Conservation (phyloP, 139 green algal genomes). For the Chlorella sp. region DNA sequence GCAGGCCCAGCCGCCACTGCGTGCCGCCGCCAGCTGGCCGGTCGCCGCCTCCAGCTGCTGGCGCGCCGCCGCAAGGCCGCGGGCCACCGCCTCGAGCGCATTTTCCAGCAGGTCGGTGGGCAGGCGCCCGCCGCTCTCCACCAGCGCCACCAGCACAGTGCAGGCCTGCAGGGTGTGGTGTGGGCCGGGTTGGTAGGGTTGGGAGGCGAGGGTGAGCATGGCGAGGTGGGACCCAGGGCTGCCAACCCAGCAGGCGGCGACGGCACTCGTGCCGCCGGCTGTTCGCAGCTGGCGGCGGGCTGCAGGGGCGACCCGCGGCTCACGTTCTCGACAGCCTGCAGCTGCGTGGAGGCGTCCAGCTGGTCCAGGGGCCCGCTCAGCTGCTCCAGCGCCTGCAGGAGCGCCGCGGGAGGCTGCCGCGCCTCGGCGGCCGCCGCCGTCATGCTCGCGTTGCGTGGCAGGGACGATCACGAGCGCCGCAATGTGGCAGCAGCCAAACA, state of each 20-base stretch:
- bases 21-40: not conserved
- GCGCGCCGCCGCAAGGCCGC: not conserved
- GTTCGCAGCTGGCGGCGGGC: not conserved
- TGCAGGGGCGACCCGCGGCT: not conserved
- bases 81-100: not conserved
- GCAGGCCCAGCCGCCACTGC: not conserved
- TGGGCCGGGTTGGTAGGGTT: not conserved
- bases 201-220: not conserved
- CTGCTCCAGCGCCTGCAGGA: no score
- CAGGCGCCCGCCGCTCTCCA: not conserved
- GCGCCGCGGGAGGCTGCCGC: no score
- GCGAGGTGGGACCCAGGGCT: not conserved
- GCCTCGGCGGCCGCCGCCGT: no score
- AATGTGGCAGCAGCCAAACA: no score
- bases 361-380: no score
- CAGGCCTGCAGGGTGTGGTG: slow-evolving; percentile 15
- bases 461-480: no score
- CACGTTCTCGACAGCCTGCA: not conserved
- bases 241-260: not conserved
- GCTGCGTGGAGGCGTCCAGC: no score
- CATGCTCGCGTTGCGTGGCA: no score
- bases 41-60: not conserved
- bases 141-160: not conserved
- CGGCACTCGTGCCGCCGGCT: not conserved
- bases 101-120: slow-evolving; percentile 17